Evolutionary conservation across 2,329 filamentous ascomycete species (phyloP).

Genomic region (Ascochyta clinopodiicola): DNA sequence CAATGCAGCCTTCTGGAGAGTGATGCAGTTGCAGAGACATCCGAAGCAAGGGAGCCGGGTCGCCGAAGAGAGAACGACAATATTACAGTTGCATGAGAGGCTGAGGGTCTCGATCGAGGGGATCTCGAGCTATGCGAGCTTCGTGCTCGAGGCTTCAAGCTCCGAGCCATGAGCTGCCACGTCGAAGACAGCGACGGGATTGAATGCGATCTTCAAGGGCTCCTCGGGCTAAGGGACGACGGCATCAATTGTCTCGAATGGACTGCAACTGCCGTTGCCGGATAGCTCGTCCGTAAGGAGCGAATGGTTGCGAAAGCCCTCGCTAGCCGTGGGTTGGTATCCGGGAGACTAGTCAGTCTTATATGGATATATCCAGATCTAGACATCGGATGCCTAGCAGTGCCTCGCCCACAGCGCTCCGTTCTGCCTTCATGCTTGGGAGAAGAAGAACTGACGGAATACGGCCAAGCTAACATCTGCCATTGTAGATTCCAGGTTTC

Average conservation of each 20-base stretch:
- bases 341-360: no score
- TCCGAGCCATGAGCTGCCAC: neutral
- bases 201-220: slow-evolving; percentile 5
- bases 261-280: slow-evolving; percentile 13
- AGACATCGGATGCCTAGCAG: no score
- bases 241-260: slow-evolving; percentile 18
- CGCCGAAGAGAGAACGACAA: neutral
- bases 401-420: no score
- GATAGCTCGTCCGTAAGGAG: slow-evolving; percentile 26
- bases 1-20: neutral
- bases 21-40: neutral
- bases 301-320: slow-evolving; percentile 22
- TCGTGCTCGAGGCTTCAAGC: neutral
- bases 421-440: no score
- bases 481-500: no score
- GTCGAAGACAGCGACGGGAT: neutral
- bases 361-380: no score
- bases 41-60: neutral
- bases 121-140: neutral
- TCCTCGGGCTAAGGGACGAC: slow-evolving; percentile 13
- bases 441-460: no score
- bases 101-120: neutral
- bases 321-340: neutral
- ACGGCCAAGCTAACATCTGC: no score
- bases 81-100: neutral